Evolutionary conservation across 345 rosid genomes (phyloP).

Genomic region (Sonneratia alba): DNA sequence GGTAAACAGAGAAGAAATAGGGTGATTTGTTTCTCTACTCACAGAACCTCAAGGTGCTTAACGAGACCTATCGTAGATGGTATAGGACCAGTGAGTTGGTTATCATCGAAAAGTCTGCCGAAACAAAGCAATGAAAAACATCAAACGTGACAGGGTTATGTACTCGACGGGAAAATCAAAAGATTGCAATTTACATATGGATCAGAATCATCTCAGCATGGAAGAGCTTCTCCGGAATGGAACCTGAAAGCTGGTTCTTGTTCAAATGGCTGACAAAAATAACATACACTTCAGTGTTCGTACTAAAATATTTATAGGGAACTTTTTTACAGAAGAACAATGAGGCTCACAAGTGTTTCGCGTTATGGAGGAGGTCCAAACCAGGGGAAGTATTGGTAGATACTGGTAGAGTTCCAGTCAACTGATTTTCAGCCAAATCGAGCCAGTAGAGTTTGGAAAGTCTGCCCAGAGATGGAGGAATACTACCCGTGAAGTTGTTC

Average conservation of each 20-base stretch:
- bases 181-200: conserved; percentile 28
- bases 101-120: conserved; percentile 32
- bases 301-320: background rate
- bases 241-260: conserved; percentile 26
- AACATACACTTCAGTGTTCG: background rate
- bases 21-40: conserved; percentile 16
- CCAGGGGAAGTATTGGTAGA: conserved; percentile 30
- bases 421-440: conserved; percentile 35
- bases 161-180: background rate
- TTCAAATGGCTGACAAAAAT: conserved; percentile 29
- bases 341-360: conserved; percentile 33
- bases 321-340: too few species aligned
- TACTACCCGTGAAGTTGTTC: conserved; percentile 28
- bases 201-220: conserved; percentile 24
- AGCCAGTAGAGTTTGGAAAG: conserved; percentile 30
- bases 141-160: background rate
- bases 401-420: conserved; percentile 34
- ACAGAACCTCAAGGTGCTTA: conserved; percentile 24
- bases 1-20: background rate
- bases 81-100: conserved; percentile 22
- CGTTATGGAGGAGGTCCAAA: conserved; percentile 19
- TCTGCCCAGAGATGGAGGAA: conserved; percentile 38
- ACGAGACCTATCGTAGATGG: conserved; percentile 28
- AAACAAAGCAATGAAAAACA: background rate
- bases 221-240: conserved; percentile 31